Conservation (phyloP, 257 asterid species). For the Gynochthodes officinalis region DNA sequence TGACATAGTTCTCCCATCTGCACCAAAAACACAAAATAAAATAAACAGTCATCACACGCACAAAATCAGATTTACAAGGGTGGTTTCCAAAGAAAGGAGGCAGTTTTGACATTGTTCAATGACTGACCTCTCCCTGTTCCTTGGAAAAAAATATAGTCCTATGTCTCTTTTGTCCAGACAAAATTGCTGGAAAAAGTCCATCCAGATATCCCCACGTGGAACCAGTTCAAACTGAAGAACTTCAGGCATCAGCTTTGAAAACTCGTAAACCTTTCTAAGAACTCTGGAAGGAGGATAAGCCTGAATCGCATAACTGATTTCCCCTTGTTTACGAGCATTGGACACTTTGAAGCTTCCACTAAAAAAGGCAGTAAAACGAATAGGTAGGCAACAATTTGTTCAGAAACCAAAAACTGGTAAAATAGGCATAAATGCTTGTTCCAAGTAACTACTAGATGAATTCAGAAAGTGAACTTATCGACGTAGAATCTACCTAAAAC, state of each 20-base stretch:
- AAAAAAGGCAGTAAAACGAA: conserved; percentile 15
- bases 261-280: conserved; percentile 42
- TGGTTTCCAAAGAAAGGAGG: not conserved
- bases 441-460: not conserved
- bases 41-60: not conserved
- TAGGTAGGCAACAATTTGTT: not conserved
- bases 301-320: conserved; percentile 31
- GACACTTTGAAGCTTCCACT: conserved; percentile 60
- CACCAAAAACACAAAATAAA: conserved; percentile 11
- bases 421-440: not conserved
- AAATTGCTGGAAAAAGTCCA: conserved; percentile 31
- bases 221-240: conserved; percentile 50
- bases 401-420: not conserved
- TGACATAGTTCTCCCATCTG: conserved; percentile 43
- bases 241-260: conserved; percentile 54
- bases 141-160: conserved; percentile 62
- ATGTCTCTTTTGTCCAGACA: conserved; percentile 45
- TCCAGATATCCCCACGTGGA: conserved; percentile 35
- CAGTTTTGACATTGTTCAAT: not conserved
- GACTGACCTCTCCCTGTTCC: conserved; percentile 42
- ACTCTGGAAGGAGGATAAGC: conserved; percentile 58
- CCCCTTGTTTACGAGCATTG: conserved; percentile 15
- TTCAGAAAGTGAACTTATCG: not conserved
- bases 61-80: not conserved
- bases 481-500: not conserved